Evolutionary conservation across 352 stramenopile species (phyloP).

Genomic region (Globisporangium barbulae): DNA sequence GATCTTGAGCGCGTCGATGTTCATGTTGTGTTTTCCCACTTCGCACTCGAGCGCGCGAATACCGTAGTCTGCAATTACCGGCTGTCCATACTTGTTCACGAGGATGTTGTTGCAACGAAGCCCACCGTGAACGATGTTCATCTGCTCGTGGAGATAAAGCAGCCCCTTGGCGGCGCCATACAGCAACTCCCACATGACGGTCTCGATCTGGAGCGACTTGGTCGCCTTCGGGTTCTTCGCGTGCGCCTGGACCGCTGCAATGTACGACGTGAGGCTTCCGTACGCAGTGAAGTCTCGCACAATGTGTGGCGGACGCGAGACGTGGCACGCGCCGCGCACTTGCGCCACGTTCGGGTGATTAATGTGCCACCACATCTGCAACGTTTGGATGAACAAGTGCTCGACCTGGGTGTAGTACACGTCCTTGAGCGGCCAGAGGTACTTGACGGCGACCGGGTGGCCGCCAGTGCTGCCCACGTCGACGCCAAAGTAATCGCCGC

Average conservation of each 20-base stretch:
- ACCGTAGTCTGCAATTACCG: constrained; percentile 57
- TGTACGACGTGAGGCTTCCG: constrained; percentile 46
- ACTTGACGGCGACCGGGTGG: constrained; percentile 38
- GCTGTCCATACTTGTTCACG: constrained; percentile 63
- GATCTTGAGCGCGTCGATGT: constrained; percentile 27
- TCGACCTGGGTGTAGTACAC: constrained; percentile 51
- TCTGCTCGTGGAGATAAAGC: constrained; percentile 59
- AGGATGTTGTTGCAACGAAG: constrained; percentile 68
- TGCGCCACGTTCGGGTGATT: constrained; percentile 57
- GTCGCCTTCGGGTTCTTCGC: constrained; percentile 30
- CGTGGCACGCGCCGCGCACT: constrained; percentile 59
- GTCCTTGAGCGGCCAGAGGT: constrained; percentile 39
- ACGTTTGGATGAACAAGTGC: constrained; percentile 44
- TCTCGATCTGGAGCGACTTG: constrained; percentile 31
- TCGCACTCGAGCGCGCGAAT: constrained; percentile 38
- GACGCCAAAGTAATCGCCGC: constrained; percentile 51
- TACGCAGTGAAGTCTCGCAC: constrained; percentile 64
- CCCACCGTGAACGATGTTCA: constrained; percentile 48
- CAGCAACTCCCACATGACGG: constrained; percentile 48
- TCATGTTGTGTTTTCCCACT: constrained; percentile 34
- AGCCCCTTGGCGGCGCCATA: constrained; percentile 58
- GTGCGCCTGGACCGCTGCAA: constrained; percentile 37
- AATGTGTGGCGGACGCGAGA: constrained; percentile 39
- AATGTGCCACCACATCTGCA: constrained; percentile 45
- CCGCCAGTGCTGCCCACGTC: constrained; percentile 28